Evolutionary conservation across 2,329 filamentous ascomycete genomes (phyloP), one percentile per base, ranked within the genome.

Genomic region (Fusarium verticillioides): DNA sequence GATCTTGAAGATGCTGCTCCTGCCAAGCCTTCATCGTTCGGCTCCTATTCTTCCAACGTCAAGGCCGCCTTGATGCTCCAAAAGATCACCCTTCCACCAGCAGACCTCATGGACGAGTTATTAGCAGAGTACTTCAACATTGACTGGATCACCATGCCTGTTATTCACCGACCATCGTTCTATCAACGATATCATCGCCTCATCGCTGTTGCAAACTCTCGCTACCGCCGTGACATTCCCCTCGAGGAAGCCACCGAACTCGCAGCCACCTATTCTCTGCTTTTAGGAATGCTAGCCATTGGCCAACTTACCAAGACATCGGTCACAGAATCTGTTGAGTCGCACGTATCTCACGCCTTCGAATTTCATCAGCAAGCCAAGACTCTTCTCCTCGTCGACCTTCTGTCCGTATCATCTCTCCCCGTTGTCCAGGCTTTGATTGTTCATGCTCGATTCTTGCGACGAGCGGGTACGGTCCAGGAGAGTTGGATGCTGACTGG

Each of bases 21-120:
- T 2, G 52, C 65, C 66, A 75, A 74, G 63, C 59, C 71, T n/a
- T 75, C 77, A 0, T 77, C 75, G 4, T 78, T 78, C 23, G 77
- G 77, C 13, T 78, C 77, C 12, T 78, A 78, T 49, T 78, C 77
- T n/a, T 78, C 77, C 39, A 75, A 78, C n/a, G 52, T 66, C 54
- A 75, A 71, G 57, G 77, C 77, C 10, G 77, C 77, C 18, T 40
- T 76, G 21, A 78, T 78, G 77, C 74, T 78, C 9, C 72, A 78
- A 49, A 78, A 78, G 63, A 78, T 78, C 18, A 61, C 69, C 8
- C 69, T 78, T 16, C 77, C 77, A 11, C 70, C 74, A 4, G 46
- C 69, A 36, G 74, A 74, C n/a, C 65, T 78, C n/a, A 78, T 78
- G 72, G 77, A 78, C 58, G 75, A 78, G 26, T 47, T 78, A 9